Base-by-base conservation (phyloP, 2,329 filamentous ascomycete genomes). In the Xylariaceae sp. region DNA sequence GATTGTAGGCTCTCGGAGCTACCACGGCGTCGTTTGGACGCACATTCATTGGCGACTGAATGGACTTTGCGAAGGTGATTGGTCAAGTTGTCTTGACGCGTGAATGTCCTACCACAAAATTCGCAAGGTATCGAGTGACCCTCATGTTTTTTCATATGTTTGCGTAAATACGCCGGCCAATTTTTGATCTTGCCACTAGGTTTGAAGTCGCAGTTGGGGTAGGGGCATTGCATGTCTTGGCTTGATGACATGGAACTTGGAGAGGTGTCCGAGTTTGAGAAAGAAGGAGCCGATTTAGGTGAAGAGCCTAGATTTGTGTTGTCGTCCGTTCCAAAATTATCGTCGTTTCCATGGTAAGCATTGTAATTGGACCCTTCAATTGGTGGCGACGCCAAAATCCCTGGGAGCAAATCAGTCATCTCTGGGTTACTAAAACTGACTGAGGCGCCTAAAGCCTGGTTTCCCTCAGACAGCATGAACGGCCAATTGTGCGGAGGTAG, bases 121-220 rank as follows among this genome's bases (percentile, higher is more conserved):
- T 37, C 15, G 24, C 61, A 63, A 20, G 33, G 26, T 10, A 45
- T 41, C 20, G 16, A 11, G 6, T 15, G 33, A 3, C 39, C 32
- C 10, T 51, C 18, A 18, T 61, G 58, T 0, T 5, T 53, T 20
- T 45, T 51, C 26, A 40, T 6, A 41, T 59, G 59, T 21, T 61
- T 61, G 4, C 47, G 51, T 23, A 56, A n/a, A 29, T 61, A 59
- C 5, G 57, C 37, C 18, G 3, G 6, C 13, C 13, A n/a, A 7
- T 53, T 53, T n/a, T 48, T 9, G 13, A 3, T 4, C n/a, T 47
- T 60, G 1, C 58, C 58, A 0, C 0, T 54, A 15, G 58, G 50
- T n/a, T 18, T 29, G 18, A 46, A 60, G 5, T 16, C 10, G 37
- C 55, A 60, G 15, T 15, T 26, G 3, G 26, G 2, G 37, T 42